phyloP scores from a whole-genome alignment of 1,284 basidiomycete genomes.

The Ustilago bromivora region DNA sequence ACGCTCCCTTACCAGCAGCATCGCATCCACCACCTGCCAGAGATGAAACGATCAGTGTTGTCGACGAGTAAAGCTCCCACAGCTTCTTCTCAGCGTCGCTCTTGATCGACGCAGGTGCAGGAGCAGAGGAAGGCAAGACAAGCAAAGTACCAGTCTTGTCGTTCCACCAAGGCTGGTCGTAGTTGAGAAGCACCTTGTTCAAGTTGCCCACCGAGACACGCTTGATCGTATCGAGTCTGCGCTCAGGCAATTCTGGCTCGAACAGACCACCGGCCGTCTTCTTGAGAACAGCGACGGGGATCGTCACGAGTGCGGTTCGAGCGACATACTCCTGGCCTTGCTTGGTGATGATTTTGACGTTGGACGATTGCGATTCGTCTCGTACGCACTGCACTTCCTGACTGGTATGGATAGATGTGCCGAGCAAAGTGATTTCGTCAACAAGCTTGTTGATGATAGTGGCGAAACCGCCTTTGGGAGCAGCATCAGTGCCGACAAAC shows the following conservation, averaged over 20 bases:
- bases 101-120: constrained; percentile 34
- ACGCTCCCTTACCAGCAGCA: constrained; percentile 49
- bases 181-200: constrained; percentile 70
- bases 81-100: constrained; percentile 34
- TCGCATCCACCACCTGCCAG: constrained; percentile 47
- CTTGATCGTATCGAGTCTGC: constrained; percentile 65
- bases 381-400: constrained; percentile 44
- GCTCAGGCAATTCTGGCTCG: constrained; percentile 64
- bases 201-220: constrained; percentile 59
- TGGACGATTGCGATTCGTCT: constrained; percentile 21
- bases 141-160: constrained; percentile 70
- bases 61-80: constrained; percentile 46
- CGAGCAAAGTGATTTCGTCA: constrained; percentile 65
- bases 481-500: constrained; percentile 72
- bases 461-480: constrained; percentile 72
- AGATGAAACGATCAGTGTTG: constrained; percentile 70
- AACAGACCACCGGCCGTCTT: constrained; percentile 56
- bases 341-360: constrained; percentile 44
- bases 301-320: constrained; percentile 64
- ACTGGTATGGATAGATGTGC: constrained; percentile 70
- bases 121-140: constrained; percentile 66
- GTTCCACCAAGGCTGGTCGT: constrained; percentile 72
- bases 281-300: constrained; percentile 71
- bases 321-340: constrained; percentile 55
- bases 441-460: constrained; percentile 69